Percentiles rank a stretch among this genome's conserved stretches.
Conservation (phyloP, 2,329 filamentous ascomycete genomes). For the Verticillium dahliae region DNA sequence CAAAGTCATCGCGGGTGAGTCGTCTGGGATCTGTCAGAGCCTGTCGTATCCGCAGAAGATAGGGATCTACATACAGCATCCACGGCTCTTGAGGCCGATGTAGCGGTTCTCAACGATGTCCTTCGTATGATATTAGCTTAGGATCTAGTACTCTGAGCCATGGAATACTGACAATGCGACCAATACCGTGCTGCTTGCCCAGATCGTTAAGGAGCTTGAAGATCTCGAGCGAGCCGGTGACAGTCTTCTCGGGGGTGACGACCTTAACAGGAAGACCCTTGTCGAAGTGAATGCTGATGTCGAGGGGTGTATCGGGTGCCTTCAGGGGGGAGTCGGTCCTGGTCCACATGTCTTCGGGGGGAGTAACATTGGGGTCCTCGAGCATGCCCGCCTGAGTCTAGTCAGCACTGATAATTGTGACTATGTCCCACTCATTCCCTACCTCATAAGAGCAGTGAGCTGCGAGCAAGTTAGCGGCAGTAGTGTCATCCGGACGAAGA, state of each 20-base stretch:
- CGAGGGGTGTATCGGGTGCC: conserved; percentile 56
- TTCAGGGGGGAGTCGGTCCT: conserved; percentile 48
- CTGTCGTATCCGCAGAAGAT: no score
- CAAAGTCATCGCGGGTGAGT: conserved; percentile 16
- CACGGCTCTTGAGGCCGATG: conserved; percentile 24
- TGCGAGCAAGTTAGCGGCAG: conserved; percentile 39
- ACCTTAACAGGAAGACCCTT: conserved; percentile 59
- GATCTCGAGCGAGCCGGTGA: conserved; percentile 56
- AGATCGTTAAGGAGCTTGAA: conserved; percentile 61
- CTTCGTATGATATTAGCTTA: neutral
- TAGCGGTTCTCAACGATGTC: conserved; percentile 35
- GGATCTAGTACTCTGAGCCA: no score
- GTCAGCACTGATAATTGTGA: neutral
- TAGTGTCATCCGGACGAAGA: neutral
- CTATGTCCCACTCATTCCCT: neutral
- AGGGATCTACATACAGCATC: conserved; percentile 39
- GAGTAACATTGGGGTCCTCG: conserved; percentile 49
- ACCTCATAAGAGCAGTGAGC: conserved; percentile 66
- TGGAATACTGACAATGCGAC: conserved; percentile 39
- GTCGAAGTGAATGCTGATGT: conserved; percentile 60
- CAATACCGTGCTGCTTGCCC: conserved; percentile 58
- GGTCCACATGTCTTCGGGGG: conserved; percentile 68
- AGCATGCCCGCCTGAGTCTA: conserved; percentile 51
- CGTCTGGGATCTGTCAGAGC: neutral
- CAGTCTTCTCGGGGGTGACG: conserved; percentile 18